phyloP scores from a whole-genome alignment of 2,329 filamentous ascomycete species.

The Pseudogymnoascus sp. region DNA sequence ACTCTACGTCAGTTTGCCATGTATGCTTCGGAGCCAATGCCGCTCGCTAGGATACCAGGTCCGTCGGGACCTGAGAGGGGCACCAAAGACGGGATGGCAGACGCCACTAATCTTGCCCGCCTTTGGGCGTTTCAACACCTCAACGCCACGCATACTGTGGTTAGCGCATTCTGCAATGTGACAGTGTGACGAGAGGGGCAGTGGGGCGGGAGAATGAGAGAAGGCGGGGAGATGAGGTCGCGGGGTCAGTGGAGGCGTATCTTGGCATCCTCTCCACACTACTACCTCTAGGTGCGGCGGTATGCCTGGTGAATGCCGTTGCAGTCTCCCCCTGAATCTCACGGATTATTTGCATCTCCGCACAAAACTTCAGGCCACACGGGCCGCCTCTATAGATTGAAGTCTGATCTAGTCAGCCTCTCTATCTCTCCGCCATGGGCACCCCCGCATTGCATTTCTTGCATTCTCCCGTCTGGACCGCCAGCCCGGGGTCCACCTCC shows the following conservation, averaged over 20 bases:
- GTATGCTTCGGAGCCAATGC: neutral
- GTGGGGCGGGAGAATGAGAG: neutral
- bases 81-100: neutral
- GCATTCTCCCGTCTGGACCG: conserved; percentile 3
- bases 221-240: neutral
- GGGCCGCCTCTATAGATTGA: neutral
- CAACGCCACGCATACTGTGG: neutral
- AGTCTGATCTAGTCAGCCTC: neutral
- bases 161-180: neutral
- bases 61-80: neutral
- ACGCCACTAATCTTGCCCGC: neutral
- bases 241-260: neutral
- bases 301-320: neutral
- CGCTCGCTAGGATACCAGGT: neutral
- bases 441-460: neutral
- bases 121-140: neutral
- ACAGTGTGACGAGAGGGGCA: neutral
- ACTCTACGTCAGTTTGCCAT: neutral
- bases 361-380: neutral
- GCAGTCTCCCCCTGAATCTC: neutral
- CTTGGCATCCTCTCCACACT: neutral
- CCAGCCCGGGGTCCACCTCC: neutral
- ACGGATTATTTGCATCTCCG: neutral
- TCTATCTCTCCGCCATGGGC: neutral
- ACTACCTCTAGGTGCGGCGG: neutral